phyloP scores from a whole-genome alignment of 441 rosid genomes.

The Aquilaria agallochum region DNA sequence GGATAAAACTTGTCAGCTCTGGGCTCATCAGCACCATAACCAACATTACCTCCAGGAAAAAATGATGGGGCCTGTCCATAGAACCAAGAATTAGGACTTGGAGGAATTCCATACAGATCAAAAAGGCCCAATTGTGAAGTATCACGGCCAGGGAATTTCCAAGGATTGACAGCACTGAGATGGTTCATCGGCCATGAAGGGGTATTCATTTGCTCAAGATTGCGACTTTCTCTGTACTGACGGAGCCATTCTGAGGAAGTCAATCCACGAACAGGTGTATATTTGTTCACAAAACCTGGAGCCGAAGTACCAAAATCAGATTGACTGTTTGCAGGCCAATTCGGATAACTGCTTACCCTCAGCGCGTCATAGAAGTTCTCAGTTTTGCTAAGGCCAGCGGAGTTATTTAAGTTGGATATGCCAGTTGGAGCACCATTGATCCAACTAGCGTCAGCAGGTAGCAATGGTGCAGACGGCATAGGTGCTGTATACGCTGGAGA shows the following conservation, averaged over 20 bases:
- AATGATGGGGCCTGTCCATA: slow-evolving; percentile 22
- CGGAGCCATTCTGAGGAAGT: slow-evolving; percentile 96
- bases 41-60: slow-evolving; percentile 28
- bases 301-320: slow-evolving; percentile 20
- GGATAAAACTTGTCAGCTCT: slow-evolving; percentile 41
- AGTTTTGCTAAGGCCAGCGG: slow-evolving; percentile 21
- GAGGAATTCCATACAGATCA: slow-evolving; percentile 51
- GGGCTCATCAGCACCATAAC: slow-evolving; percentile 28
- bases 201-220: slow-evolving; percentile 31
- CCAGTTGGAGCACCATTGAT: slow-evolving; percentile 23
- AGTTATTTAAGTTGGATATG: slow-evolving; percentile 16
- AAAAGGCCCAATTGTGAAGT: slow-evolving; percentile 37
- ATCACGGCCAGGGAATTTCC: slow-evolving; percentile 27
- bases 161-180: slow-evolving; percentile 30
- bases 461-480: slow-evolving; percentile 82
- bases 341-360: slow-evolving; percentile 28
- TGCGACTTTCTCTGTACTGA: slow-evolving; percentile 68
- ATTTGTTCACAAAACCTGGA: slow-evolving; percentile 34
- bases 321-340: slow-evolving; percentile 28
- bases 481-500: slow-evolving; percentile 53
- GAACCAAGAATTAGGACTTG: slow-evolving; percentile 27
- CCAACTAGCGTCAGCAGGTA: slow-evolving; percentile 81
- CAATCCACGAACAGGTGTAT: slow-evolving; percentile 34
- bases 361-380: slow-evolving; percentile 24
- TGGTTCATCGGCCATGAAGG: slow-evolving; percentile 30